Percentiles rank a stretch among this genome's conserved stretches.
Conservation (phyloP, 2,329 filamentous ascomycete species). For the Seiridium cupressi region DNA sequence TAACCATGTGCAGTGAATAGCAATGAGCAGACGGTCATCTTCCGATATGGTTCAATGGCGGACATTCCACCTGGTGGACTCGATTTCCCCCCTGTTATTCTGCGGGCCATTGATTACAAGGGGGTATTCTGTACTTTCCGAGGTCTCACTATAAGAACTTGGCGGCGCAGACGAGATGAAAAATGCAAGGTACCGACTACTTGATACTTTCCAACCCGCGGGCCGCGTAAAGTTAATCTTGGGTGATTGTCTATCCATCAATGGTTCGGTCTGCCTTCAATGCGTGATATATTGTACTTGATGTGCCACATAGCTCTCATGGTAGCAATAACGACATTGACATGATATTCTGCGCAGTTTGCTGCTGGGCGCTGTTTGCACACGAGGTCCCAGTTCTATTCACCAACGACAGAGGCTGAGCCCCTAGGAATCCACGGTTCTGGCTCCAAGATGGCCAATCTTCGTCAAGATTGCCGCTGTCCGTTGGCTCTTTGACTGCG, state of each 20-base stretch:
- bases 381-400: not conserved
- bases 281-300: too few relatives aligned
- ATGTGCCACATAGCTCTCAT: too few relatives aligned
- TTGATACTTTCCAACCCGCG: not conserved
- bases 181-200: not conserved
- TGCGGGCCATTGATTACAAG: not conserved
- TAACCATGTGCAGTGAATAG: too few relatives aligned
- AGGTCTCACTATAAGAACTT: not conserved
- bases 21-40: too few relatives aligned
- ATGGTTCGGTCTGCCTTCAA: too few relatives aligned
- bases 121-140: not conserved
- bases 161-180: not conserved
- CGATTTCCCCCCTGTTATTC: not conserved
- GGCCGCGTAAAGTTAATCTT: not conserved
- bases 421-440: not conserved
- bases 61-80: not conserved
- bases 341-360: too few relatives aligned
- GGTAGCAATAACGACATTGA: too few relatives aligned
- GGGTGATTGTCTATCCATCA: not conserved
- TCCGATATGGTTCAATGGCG: too few relatives aligned
- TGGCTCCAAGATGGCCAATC: not conserved
- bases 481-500: not conserved
- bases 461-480: not conserved
- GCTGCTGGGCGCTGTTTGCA: too few relatives aligned
- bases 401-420: not conserved